Percentiles rank a stretch among this genome's conserved stretches.
These are phyloP conservation scores for Pseudogymnoascus sp. DNA, from an alignment of 2,329 filamentous ascomycete species.

Conservation along the genomic window DNA sequence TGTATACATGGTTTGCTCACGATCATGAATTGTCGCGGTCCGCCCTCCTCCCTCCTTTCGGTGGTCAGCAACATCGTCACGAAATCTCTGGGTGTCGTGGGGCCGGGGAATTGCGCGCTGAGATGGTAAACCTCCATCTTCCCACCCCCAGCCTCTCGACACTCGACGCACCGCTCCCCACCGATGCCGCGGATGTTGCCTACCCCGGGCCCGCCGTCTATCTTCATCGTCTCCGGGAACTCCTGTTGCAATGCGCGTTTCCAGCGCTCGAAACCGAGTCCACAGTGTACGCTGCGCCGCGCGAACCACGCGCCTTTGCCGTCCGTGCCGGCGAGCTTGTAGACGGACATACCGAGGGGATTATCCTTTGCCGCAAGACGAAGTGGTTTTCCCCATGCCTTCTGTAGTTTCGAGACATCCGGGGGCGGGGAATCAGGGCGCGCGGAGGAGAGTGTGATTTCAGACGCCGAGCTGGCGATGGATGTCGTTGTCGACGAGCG, in stretches of 20 bases:
- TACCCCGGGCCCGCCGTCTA: constrained; percentile 60
- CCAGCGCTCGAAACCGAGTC: constrained; percentile 69
- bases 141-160: constrained; percentile 47
- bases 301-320: constrained; percentile 87
- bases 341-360: constrained; percentile 67
- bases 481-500: constrained; percentile 49
- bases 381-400: constrained; percentile 78
- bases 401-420: constrained; percentile 55
- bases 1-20: constrained; percentile 80
- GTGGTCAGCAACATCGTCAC: constrained; percentile 70
- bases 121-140: constrained; percentile 72
- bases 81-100: constrained; percentile 82
- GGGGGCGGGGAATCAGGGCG: constrained; percentile 34
- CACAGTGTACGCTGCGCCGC: constrained; percentile 72
- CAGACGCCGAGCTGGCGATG: constrained; percentile 37
- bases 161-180: constrained; percentile 66
- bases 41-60: constrained; percentile 28
- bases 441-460: constrained; percentile 44
- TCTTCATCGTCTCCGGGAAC: constrained; percentile 68
- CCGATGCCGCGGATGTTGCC: constrained; percentile 79
- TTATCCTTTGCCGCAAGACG: constrained; percentile 67
- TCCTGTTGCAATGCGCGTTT: constrained; percentile 68
- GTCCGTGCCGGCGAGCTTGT: constrained; percentile 72
- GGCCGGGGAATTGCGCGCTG: constrained; percentile 82
- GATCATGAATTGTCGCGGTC: constrained; percentile 69